Percentiles rank a stretch among this genome's conserved stretches.
Evolutionary conservation across 768 basidiomycete species (phyloP).

Genomic region (Suillus ampliporus): DNA sequence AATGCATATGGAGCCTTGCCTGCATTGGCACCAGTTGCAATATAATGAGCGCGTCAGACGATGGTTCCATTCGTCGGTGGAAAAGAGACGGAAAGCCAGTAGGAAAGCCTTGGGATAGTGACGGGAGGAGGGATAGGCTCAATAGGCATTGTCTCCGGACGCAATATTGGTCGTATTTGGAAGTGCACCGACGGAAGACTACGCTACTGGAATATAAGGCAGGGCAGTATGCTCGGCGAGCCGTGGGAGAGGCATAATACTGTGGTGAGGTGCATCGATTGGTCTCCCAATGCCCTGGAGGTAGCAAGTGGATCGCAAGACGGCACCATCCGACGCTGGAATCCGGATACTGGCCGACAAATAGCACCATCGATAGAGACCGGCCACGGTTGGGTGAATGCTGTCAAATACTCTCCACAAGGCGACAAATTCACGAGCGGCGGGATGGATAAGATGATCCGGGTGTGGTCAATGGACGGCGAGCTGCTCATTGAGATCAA

Average conservation of each 20-base stretch:
- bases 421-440: neutral
- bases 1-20: neutral
- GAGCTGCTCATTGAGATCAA: neutral
- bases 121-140: neutral
- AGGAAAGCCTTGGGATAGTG: neutral
- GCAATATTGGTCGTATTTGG: neutral
- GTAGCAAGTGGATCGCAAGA: constrained; percentile 20
- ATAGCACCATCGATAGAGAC: neutral
- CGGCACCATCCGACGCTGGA: constrained; percentile 20
- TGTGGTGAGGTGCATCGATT: constrained; percentile 10
- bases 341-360: constrained; percentile 6
- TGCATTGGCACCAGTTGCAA: neutral
- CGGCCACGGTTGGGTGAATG: neutral
- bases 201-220: neutral
- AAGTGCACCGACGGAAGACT: neutral
- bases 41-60: neutral
- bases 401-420: neutral
- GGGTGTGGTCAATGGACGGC: neutral
- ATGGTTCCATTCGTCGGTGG: neutral
- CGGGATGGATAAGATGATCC: neutral
- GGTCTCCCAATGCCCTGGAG: constrained; percentile 16
- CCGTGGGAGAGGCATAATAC: constrained; percentile 1
- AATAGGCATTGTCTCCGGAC: neutral
- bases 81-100: neutral
- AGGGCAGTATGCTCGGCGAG: neutral